Evolutionary conservation across 192 early-diverging fungal genomes (phyloP).

Genomic region (Gonapodya prolifera): DNA sequence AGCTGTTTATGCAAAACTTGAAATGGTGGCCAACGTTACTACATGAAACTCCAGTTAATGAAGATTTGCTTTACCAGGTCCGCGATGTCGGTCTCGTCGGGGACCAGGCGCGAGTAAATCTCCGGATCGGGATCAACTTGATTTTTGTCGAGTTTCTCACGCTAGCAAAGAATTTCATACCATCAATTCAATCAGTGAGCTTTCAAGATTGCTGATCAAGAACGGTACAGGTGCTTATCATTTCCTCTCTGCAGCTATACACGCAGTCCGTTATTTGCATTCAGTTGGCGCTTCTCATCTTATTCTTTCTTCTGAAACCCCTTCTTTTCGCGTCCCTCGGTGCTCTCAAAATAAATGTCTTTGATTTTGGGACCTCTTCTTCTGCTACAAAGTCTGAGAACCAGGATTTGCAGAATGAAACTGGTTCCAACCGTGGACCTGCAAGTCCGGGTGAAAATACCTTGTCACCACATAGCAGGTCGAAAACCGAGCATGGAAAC

Average conservation of each 20-base stretch:
- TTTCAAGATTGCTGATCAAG: too few species aligned
- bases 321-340: not conserved
- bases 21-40: too few species aligned
- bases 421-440: not conserved
- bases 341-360: not conserved
- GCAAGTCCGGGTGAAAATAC: not conserved
- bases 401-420: too few species aligned
- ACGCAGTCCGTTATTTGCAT: not conserved
- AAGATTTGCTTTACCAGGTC: not conserved
- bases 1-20: too few species aligned
- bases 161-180: not conserved
- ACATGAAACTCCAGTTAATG: not conserved
- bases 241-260: not conserved
- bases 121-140: not conserved
- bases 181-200: not conserved
- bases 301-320: not conserved
- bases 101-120: not conserved
- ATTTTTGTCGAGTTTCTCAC: not conserved
- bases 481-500: not conserved
- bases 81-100: not conserved
- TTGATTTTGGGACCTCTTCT: not conserved
- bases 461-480: not conserved
- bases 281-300: not conserved
- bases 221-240: too few species aligned
- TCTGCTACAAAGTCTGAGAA: not conserved